Evolutionary conservation across 1,139 yeast genomes (phyloP).

Genomic region (Candida sp.): DNA sequence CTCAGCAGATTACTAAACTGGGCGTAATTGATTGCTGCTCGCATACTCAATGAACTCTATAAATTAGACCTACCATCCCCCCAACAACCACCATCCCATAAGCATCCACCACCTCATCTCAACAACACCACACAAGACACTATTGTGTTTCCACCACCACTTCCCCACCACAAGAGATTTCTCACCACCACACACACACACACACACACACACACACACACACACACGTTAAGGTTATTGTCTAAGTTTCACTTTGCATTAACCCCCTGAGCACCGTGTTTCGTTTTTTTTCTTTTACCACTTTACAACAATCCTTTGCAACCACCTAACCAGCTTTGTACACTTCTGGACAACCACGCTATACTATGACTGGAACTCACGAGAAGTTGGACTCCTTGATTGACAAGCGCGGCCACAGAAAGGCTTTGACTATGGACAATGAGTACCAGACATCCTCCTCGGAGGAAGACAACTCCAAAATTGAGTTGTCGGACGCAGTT

Average conservation of each 20-base stretch:
- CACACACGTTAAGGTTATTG: too few species aligned
- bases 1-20: background rate
- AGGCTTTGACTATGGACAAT: constrained; percentile 21
- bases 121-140: too few species aligned
- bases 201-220: too few species aligned
- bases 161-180: too few species aligned
- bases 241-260: too few species aligned
- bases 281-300: background rate
- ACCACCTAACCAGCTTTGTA: background rate
- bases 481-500: background rate
- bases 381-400: constrained; percentile 18
- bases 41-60: background rate
- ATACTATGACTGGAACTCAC: constrained; percentile 14
- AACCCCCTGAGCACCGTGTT: background rate
- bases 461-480: constrained; percentile 4
- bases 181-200: too few species aligned
- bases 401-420: constrained; percentile 17
- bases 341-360: background rate
- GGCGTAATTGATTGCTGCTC: background rate
- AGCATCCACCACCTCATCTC: background rate
- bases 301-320: constrained; percentile 1
- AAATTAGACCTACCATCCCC: background rate
- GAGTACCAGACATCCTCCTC: constrained; percentile 17
- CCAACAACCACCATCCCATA: background rate
- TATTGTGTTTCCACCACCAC: too few species aligned